Evolutionary conservation across 768 basidiomycete species (phyloP), one percentile per base, ranked within the genome.

Genomic region (Naematelia encephala): DNA sequence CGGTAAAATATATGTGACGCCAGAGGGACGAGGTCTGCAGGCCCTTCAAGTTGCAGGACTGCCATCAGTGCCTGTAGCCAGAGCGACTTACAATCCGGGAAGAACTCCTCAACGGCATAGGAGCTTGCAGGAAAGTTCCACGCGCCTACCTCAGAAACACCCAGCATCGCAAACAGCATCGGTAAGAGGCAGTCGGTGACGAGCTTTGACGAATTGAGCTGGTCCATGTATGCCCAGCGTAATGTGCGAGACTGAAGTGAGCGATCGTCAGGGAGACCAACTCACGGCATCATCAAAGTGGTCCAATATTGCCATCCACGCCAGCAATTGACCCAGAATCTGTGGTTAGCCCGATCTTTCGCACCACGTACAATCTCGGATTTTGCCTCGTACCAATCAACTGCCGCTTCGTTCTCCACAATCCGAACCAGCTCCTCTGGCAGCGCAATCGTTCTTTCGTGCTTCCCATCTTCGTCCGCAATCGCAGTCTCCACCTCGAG

Each of bases 1-100:
- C 90, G 88, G 74, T 93, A 92, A 77, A 89, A 96, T 13, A 94
- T 80, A 64, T 97, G 90, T 0, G 90, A 90, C 2, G 89, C 85
- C 4, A 97, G 79, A 3, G 93, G 68, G 1, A 64, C 61, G 12
- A 73, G 58, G 55, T 73, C 66, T 14, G 68, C 47, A 13, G 65
- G 34, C 26, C 66, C 64, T 56, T 74, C 74, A 0, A 68, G 69
- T 13, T 73, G 68, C 42, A 77, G 64, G 21, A 73, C 75, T 78
- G 56, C 16, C 13, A 23, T 67, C 53, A 64, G 54, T 23, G 22
- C 1, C 14, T 23, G 16, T 1, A 47, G 22, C 27, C 34, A 51
- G 22, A 22, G 22, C 1, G 1, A 60, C 66, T 62, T 30, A 71
- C 64, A 48, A 27, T 87, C 83, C 19, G 94, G 73, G 68, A 85